These are phyloP conservation scores for Scedosporium aurantiacum DNA, from an alignment of 2,329 filamentous ascomycete species.

Conservation along the genomic window DNA sequence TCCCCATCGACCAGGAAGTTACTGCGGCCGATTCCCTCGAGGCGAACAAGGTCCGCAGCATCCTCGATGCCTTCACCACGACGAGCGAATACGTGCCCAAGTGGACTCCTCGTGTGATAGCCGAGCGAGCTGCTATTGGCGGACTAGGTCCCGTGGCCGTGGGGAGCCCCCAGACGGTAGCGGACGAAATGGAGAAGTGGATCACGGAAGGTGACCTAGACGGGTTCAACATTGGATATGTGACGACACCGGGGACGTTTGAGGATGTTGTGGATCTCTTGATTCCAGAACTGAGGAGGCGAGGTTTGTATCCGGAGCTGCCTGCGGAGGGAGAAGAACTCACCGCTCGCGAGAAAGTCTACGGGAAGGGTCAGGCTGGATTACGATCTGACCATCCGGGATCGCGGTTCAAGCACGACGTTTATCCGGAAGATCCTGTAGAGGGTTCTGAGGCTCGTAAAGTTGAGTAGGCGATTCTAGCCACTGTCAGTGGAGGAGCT, in stretches of 20 bases:
- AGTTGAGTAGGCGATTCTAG: too few species aligned
- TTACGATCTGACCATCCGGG: constrained; percentile 49
- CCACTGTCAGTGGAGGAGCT: too few species aligned
- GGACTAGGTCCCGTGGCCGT: constrained; percentile 24
- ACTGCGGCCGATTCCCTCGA: constrained; percentile 42
- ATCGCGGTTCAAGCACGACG: constrained; percentile 48
- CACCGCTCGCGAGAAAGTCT: constrained; percentile 49
- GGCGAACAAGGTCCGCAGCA: constrained; percentile 37
- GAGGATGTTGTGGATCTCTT: constrained; percentile 21
- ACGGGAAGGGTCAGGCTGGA: constrained; percentile 45
- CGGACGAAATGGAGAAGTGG: constrained; percentile 34
- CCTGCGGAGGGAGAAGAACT: constrained; percentile 22
- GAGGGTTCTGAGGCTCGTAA: too few species aligned
- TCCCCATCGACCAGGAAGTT: constrained; percentile 47
- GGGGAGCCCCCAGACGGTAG: constrained; percentile 28
- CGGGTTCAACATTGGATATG: constrained; percentile 30
- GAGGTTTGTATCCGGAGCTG: constrained; percentile 20
- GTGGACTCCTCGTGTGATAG: constrained; percentile 33
- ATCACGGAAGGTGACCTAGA: constrained; percentile 29
- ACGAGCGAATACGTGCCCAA: constrained; percentile 30
- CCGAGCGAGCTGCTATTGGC: constrained; percentile 29
- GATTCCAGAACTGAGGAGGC: constrained; percentile 17
- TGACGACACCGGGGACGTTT: constrained; percentile 27
- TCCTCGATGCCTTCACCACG: constrained; percentile 36
- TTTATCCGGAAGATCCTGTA: constrained; percentile 41